phyloP scores from a whole-genome alignment of 2,329 filamentous ascomycete genomes.

The Colletotrichum musae region DNA sequence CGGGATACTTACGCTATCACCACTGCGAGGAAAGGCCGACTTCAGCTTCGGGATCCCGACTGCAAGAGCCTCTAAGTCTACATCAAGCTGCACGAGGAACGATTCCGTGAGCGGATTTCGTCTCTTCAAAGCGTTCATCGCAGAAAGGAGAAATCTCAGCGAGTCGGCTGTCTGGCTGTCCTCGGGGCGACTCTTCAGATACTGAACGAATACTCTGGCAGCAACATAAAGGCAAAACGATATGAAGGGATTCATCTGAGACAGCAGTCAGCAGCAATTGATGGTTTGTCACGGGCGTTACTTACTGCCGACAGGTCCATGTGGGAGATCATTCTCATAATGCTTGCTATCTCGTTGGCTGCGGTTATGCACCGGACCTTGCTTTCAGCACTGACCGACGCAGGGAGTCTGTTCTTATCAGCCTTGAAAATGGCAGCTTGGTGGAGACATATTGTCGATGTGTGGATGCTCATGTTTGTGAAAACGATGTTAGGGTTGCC shows the following conservation, averaged over 20 bases:
- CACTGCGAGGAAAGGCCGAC: conserved; percentile 67
- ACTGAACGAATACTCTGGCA: conserved; percentile 94
- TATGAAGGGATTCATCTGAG: conserved; percentile 93
- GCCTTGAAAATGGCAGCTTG: conserved; percentile 98
- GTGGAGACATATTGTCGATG: conserved; percentile 96
- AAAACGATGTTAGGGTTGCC: conserved; percentile 89
- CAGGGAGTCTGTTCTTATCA: conserved; percentile 86
- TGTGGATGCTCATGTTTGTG: conserved; percentile 97
- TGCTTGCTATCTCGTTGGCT: conserved; percentile 92
- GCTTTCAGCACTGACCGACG: conserved; percentile 86
- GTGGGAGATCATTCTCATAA: conserved; percentile 96
- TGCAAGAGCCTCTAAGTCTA: conserved; percentile 85
- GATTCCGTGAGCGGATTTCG: conserved; percentile 94
- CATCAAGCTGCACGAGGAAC: conserved; percentile 92
- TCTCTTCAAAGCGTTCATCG: conserved; percentile 90
- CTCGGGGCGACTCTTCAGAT: conserved; percentile 92
- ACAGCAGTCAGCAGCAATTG: conserved; percentile 44
- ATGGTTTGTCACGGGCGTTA: conserved; percentile 12
- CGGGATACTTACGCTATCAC: conserved; percentile 62
- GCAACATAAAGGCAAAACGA: conserved; percentile 98
- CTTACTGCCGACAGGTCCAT: conserved; percentile 86
- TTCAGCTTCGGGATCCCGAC: conserved; percentile 72
- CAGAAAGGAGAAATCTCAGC: conserved; percentile 89
- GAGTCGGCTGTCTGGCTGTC: conserved; percentile 85
- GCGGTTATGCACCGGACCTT: conserved; percentile 94